phyloP scores from a whole-genome alignment of 179 eudicot genomes.

The Nepenthes alata region DNA sequence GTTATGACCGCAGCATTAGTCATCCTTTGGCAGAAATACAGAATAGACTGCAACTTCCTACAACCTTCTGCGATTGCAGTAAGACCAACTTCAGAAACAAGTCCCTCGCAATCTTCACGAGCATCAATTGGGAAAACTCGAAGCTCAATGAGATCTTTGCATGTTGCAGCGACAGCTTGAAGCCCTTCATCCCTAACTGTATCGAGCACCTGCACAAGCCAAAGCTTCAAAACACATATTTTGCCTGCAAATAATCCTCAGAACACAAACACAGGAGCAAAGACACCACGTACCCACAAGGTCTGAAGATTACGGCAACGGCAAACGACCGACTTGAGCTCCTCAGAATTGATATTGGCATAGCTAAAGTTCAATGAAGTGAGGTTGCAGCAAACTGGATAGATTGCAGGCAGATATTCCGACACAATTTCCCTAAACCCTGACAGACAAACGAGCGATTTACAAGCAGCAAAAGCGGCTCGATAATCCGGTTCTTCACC shows the following conservation, averaged over 20 bases:
- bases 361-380: constrained; percentile 74
- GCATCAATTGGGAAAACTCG: constrained; percentile 86
- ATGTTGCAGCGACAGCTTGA: constrained; percentile 68
- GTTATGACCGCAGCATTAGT: constrained; percentile 80
- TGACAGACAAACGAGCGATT: constrained; percentile 55
- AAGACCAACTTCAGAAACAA: constrained; percentile 75
- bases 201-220: constrained; percentile 49
- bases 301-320: constrained; percentile 62
- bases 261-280: constrained; percentile 13
- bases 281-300: constrained; percentile 69
- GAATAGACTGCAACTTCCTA: constrained; percentile 46
- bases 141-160: constrained; percentile 67
- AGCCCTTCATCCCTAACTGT: constrained; percentile 79
- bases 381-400: constrained; percentile 59
- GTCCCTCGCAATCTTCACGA: constrained; percentile 54
- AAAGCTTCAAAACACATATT: too few relatives aligned
- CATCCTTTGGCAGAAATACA: constrained; percentile 84
- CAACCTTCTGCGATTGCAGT: constrained; percentile 78
- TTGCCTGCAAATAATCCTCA: too few relatives aligned
- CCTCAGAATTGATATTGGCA: constrained; percentile 54
- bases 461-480: constrained; percentile 59
- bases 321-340: constrained; percentile 42
- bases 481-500: constrained; percentile 49
- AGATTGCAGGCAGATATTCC: constrained; percentile 46
- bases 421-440: constrained; percentile 57